Evolutionary conservation across 495 filamentous ascomycete genomes (phyloP), one percentile per base, ranked within the genome.

Genomic region (Penicillium simplicissimum): DNA sequence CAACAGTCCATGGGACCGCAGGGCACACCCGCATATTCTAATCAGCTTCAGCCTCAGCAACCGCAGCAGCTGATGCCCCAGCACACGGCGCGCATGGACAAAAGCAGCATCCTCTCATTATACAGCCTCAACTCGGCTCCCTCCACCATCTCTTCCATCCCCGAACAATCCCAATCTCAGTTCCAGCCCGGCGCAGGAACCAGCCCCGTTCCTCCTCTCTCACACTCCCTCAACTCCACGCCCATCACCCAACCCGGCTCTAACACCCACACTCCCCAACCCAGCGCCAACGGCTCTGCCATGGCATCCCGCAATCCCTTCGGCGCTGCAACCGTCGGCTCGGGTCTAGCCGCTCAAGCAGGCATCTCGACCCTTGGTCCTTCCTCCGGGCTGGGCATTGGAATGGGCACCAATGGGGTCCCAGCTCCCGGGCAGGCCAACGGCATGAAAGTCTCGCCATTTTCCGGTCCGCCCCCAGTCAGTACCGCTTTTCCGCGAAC

Each of bases 61-160:
- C 75, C 55, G 54, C 79, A 80, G 69, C 75, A 78, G 52, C 68
- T 78, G 19, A 58, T 60, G 35, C 65, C 78, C 1, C 82, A 82
- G 62, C 71, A 71, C 40, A 78, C 81, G 1, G 75, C 76, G 23
- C 83, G 82, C 33, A 73, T 84, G 65, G 87, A 96, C 69, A 98
- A 96, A 65, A 85, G 85, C 11, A 88, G 87, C 51, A 98, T 98
- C 65, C 83, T 98, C 60, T 90, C 93, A 13, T 76, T 98, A 6
- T 98, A 93, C 76, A 89, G 88, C 71, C 82, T 91, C 56, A 85
- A 90, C 15, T 89, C 92, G n/a, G 77, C 89, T 8, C 85, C 88
- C 7, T 60, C 75, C 11, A 68, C 67, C 38, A 68, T 74, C 36
- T 70, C 74, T 45, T 62, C 72, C 13, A 68, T 74, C 48, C 70